phyloP scores from a whole-genome alignment of 2,329 filamentous ascomycete genomes.

The Paraconiothyrium brasiliense region DNA sequence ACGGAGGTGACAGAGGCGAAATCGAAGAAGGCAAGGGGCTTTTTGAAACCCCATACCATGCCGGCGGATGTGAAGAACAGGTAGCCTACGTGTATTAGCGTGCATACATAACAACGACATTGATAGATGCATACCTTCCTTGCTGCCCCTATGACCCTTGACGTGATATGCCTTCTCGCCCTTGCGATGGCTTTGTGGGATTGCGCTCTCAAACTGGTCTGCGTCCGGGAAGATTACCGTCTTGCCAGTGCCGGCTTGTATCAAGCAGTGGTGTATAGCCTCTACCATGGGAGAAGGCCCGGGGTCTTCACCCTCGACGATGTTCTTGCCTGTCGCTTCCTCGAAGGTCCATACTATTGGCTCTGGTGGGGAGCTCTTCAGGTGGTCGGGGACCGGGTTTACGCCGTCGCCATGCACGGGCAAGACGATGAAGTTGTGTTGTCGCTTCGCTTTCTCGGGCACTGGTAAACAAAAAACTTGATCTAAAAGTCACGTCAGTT shows the following conservation, averaged over 20 bases:
- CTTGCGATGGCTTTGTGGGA: constrained; percentile 68
- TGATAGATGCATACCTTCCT: constrained; percentile 61
- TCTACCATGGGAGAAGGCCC: constrained; percentile 57
- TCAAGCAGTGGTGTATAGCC: constrained; percentile 47
- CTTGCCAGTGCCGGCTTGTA: constrained; percentile 58
- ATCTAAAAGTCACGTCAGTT: constrained; percentile 45
- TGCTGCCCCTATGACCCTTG: constrained; percentile 70
- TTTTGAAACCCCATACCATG: constrained; percentile 72
- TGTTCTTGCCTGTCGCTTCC: constrained; percentile 59
- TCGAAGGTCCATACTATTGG: constrained; percentile 69
- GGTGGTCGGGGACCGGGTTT: constrained; percentile 53
- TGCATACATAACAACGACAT: background rate
- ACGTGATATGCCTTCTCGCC: constrained; percentile 71
- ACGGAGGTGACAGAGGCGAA: constrained; percentile 68
- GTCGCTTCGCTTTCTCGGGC: constrained; percentile 70
- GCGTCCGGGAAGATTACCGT: constrained; percentile 62
- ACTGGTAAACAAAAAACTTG: constrained; percentile 70
- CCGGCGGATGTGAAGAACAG: constrained; percentile 70
- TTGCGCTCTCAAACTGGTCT: constrained; percentile 67
- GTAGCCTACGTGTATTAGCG: constrained; percentile 58
- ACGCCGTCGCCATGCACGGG: constrained; percentile 62
- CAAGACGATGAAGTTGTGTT: constrained; percentile 70
- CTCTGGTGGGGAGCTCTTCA: constrained; percentile 55
- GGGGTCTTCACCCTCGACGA: constrained; percentile 55
- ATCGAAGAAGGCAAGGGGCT: constrained; percentile 69